Percentiles rank a stretch among this genome's conserved stretches.
phyloP scores from a whole-genome alignment of 345 rosid species.

The Boechera stricta region DNA sequence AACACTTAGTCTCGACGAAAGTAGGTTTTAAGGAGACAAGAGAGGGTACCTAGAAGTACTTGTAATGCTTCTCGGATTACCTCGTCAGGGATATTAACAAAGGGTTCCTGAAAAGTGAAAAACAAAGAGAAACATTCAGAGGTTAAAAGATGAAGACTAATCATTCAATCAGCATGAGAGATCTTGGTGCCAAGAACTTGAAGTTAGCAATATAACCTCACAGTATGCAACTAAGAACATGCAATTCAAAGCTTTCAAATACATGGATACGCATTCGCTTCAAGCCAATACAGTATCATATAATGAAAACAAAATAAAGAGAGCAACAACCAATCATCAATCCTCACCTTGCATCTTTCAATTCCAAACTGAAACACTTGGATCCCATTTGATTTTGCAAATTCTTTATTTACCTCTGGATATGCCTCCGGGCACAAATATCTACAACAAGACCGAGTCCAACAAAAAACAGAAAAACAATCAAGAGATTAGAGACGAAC shows the following conservation, averaged over 20 bases:
- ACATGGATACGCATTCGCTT: not conserved
- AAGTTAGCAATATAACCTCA: not conserved
- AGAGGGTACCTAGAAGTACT: slow-evolving; percentile 63
- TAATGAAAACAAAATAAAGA: not conserved
- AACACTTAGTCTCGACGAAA: not conserved
- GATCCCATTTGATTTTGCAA: slow-evolving; percentile 61
- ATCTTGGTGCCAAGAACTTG: not conserved
- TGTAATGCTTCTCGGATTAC: slow-evolving; percentile 71
- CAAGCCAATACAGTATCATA: too few species aligned
- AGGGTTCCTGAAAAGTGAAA: slow-evolving; percentile 65
- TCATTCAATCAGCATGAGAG: not conserved
- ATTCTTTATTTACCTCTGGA: slow-evolving; percentile 62
- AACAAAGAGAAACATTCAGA: slow-evolving; percentile 5
- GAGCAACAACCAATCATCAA: not conserved
- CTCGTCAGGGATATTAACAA: slow-evolving; percentile 69
- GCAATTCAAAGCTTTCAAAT: slow-evolving; percentile 9
- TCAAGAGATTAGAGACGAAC: not conserved
- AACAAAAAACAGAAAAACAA: not conserved
- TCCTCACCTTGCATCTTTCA: slow-evolving; percentile 68
- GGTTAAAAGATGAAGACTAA: too few species aligned
- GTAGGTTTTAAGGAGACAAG: not conserved
- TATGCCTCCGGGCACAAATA: slow-evolving; percentile 75
- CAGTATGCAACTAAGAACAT: slow-evolving; percentile 1
- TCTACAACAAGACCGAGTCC: slow-evolving; percentile 43
- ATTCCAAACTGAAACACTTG: slow-evolving; percentile 79